These are phyloP conservation scores for Phaseolus coccineus DNA, from an alignment of 331 rosid genomes.

Conservation along the genomic window DNA sequence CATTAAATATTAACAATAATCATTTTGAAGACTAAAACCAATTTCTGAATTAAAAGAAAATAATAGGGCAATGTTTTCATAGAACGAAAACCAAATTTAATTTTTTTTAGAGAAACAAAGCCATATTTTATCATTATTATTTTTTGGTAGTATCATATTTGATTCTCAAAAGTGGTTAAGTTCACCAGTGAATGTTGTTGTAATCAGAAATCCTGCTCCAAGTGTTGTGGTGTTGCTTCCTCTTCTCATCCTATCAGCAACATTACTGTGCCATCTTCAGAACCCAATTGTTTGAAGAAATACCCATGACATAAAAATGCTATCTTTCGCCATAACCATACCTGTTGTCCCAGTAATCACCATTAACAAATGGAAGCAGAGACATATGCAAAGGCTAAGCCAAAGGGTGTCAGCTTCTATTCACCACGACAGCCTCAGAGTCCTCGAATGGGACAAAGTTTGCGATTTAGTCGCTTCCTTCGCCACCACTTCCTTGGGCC, in stretches of 20 bases:
- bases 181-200: neutral
- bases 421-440: constrained; percentile 73
- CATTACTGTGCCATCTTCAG: neutral
- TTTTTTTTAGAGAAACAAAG: too few relatives aligned
- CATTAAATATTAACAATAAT: too few relatives aligned
- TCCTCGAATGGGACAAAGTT: constrained; percentile 91
- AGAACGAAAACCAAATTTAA: too few relatives aligned
- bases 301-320: constrained; percentile 40
- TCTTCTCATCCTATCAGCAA: constrained; percentile 8
- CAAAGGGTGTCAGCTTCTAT: constrained; percentile 55
- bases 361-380: constrained; percentile 29
- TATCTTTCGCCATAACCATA: constrained; percentile 38
- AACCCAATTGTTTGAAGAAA: constrained; percentile 13
- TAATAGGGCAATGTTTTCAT: too few relatives aligned
- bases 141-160: neutral
- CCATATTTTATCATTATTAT: too few relatives aligned
- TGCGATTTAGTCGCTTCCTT: constrained; percentile 85
- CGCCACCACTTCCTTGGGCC: constrained; percentile 84
- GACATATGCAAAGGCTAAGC: constrained; percentile 39
- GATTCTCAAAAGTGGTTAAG: neutral
- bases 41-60: too few relatives aligned
- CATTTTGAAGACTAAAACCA: too few relatives aligned
- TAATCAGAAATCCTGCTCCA: neutral
- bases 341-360: constrained; percentile 35
- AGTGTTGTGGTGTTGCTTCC: constrained; percentile 14